These are phyloP conservation scores for Casuarina equisetifolia DNA, from an alignment of 306 rosid species.

Conservation along the genomic window DNA sequence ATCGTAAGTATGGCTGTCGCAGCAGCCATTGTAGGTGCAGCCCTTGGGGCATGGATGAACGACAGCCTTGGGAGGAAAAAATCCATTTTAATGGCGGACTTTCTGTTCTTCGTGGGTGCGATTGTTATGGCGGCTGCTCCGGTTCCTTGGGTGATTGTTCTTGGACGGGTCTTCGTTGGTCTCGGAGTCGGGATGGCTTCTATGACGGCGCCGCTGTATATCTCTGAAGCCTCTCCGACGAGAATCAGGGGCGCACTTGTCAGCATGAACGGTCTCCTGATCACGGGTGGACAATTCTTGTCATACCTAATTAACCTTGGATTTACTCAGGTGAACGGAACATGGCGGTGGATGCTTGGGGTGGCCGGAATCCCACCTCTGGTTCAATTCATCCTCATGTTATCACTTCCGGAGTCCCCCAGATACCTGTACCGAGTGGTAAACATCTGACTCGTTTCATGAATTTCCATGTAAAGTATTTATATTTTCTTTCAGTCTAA, in stretches of 20 bases:
- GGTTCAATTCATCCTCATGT: constrained; percentile 67
- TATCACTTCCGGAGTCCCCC: constrained; percentile 82
- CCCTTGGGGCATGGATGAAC: constrained; percentile 80
- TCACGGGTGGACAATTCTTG: constrained; percentile 81
- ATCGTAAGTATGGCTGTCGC: constrained; percentile 90
- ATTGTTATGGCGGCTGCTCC: constrained; percentile 73
- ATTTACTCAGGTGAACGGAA: constrained; percentile 67
- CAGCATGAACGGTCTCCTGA: constrained; percentile 62
- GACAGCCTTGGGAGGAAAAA: constrained; percentile 69
- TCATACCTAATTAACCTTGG: constrained; percentile 77
- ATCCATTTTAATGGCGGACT: constrained; percentile 62
- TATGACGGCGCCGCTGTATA: constrained; percentile 85
- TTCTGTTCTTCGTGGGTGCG: constrained; percentile 62
- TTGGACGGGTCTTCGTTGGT: constrained; percentile 75
- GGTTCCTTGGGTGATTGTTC: constrained; percentile 62
- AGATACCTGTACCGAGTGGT: constrained; percentile 85
- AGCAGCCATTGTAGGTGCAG: constrained; percentile 93
- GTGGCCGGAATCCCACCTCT: constrained; percentile 70
- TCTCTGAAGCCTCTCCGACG: constrained; percentile 87
- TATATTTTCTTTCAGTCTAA: no score
- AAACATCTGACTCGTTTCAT: not conserved
- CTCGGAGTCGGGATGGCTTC: constrained; percentile 94
- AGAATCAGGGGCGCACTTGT: constrained; percentile 85
- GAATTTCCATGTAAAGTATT: not conserved
- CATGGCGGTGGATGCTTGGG: constrained; percentile 96